A percentile compares a stretch with the other conserved stretches of the same genome.
Evolutionary conservation across 768 basidiomycete species (phyloP).

Genomic region (Boletus sp.): DNA sequence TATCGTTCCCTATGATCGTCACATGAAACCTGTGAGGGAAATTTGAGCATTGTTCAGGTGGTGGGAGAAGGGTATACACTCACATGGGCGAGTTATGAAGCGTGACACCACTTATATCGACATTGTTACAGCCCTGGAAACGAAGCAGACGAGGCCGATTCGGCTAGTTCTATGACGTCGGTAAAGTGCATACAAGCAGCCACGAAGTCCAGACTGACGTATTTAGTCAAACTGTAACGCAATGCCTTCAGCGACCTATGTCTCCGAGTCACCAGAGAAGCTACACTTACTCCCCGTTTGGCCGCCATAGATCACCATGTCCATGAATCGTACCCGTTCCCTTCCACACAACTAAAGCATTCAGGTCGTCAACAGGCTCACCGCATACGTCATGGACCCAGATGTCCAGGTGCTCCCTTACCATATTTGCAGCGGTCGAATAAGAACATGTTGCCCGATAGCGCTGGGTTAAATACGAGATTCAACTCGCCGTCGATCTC

Average conservation of each 20-base stretch:
- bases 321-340: slow-evolving; percentile 8
- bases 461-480: neutral
- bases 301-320: slow-evolving; percentile 4
- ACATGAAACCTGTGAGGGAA: slow-evolving; percentile 11
- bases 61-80: neutral
- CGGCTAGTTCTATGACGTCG: slow-evolving; percentile 2
- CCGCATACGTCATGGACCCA: neutral
- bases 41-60: neutral
- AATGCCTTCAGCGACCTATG: neutral
- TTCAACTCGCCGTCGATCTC: slow-evolving; percentile 3
- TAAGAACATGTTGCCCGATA: neutral
- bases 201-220: neutral
- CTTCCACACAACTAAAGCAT: slow-evolving; percentile 4
- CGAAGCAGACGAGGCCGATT: slow-evolving; percentile 4
- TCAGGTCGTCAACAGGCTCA: neutral
- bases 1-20: slow-evolving; percentile 4
- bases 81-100: slow-evolving; percentile 11
- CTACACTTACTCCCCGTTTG: neutral
- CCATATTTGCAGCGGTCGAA: slow-evolving; percentile 3
- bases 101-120: slow-evolving; percentile 15
- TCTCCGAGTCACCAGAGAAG: neutral
- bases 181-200: neutral
- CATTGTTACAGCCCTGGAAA: slow-evolving; percentile 4
- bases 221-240: neutral
- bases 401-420: neutral